Evolutionary conservation across 768 basidiomycete species (phyloP), one percentile per base, ranked within the genome.

Genomic region (Phanerochaete sordida): DNA sequence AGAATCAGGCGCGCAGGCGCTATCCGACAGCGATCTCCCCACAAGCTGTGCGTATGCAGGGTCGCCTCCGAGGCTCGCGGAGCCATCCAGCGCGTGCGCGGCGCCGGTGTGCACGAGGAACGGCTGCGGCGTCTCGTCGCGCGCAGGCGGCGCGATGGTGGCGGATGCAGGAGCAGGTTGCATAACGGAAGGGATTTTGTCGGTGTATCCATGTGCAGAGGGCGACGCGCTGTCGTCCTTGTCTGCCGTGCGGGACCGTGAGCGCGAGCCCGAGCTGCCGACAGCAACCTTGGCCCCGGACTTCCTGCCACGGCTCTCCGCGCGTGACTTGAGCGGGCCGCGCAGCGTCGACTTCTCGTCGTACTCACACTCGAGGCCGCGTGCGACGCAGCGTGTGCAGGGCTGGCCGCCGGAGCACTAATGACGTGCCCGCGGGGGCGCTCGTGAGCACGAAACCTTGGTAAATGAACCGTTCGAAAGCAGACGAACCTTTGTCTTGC

Each of bases 401-500:
- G 84, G 84, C 49, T 75, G 77, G 39, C 80, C 78, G n/a, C 84
- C 84, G 15, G 82, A 83, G 65, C 84, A 85, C 84, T 85, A 31
- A 21, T 8, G 23, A 33, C 30, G 30, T 51, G 15, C 28, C 21
- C 39, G 27, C 31, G 53, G 33, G 7, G 33, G 33, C 33, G 6
- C 33, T 13, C 7, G 30, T 15, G 24, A 54, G 31, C 35, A 50
- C 15, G 31, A 27, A 28, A 28, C 49, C n/a, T 23, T 11, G 27
- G 39, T 39, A 26, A 24, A 59, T 16, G 31, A 28, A 35, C 21
- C n/a, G n/a, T n/a, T n/a, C n/a, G 37, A n/a, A 35, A 35, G 13
- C 19, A 35, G 8, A 28, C 74, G 39, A 60, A 82, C 84, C 75
- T 84, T 84, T 8, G 82, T 83, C 71, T 85, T 85, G 26, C 83